Evolutionary conservation across 345 rosid genomes (phyloP).

Genomic region (Eucalyptus tenuipes): DNA sequence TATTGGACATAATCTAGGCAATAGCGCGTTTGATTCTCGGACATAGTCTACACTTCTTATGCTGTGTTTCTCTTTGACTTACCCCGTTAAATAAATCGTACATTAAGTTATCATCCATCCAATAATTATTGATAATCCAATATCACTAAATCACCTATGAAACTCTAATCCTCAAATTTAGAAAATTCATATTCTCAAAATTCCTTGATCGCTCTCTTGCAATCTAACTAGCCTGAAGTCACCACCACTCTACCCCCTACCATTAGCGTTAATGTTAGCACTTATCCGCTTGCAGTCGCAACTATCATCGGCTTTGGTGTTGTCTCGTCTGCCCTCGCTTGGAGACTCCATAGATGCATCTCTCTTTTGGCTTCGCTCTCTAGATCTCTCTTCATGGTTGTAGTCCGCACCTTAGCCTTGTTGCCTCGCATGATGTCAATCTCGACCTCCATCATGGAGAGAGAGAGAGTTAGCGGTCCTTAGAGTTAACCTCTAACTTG

Average conservation of each 20-base stretch:
- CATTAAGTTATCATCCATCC: neutral
- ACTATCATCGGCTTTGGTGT: neutral
- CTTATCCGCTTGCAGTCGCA: neutral
- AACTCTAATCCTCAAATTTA: neutral
- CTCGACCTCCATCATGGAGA: neutral
- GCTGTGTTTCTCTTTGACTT: neutral
- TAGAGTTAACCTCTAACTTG: fast-evolving
- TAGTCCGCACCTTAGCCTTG: neutral
- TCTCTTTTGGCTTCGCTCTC: neutral
- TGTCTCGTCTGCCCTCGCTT: neutral
- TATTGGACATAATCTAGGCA: neutral
- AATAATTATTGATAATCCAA: neutral
- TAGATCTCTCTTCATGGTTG: neutral
- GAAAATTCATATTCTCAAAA: neutral
- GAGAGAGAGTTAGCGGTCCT: neutral
- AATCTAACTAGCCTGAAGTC: neutral
- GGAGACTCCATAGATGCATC: neutral
- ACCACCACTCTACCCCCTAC: neutral
- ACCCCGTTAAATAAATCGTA: neutral
- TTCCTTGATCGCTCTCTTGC: neutral
- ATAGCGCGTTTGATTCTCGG: neutral
- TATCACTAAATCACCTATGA: neutral
- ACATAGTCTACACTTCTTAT: neutral
- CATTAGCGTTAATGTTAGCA: neutral
- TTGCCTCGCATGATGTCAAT: neutral